These are phyloP conservation scores for Mortierella claussenii DNA, from an alignment of 192 early-diverging fungal species.

Conservation along the genomic window DNA sequence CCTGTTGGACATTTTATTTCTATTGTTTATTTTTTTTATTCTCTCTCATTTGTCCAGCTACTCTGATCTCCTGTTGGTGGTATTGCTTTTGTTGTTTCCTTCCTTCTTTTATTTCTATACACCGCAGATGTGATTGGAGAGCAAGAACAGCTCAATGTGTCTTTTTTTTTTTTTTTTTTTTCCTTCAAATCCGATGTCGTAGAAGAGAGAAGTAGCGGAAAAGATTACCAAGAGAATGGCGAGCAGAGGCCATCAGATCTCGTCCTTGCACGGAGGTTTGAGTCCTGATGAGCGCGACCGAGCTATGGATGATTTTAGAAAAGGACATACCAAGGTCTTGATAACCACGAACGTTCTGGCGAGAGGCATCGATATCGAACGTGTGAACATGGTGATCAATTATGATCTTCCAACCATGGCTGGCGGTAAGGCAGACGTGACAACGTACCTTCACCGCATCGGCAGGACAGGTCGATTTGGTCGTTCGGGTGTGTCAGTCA, in stretches of 20 bases:
- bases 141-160: not conserved
- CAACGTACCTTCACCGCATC: constrained; percentile 96
- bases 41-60: too few relatives aligned
- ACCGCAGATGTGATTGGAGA: too few relatives aligned
- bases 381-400: constrained; percentile 96
- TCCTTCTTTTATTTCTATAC: too few relatives aligned
- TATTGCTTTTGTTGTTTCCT: too few relatives aligned
- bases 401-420: constrained; percentile 87
- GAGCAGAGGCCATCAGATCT: constrained; percentile 65
- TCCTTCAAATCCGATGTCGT: not conserved
- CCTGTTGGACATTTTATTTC: too few relatives aligned
- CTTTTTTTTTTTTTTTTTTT: not conserved
- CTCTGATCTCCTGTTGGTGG: too few relatives aligned
- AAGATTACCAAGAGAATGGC: constrained; percentile 66
- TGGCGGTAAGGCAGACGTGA: constrained; percentile 71
- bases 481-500: constrained; percentile 91
- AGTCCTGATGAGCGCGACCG: constrained; percentile 75
- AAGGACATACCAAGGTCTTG: constrained; percentile 55
- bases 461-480: constrained; percentile 98
- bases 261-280: constrained; percentile 79
- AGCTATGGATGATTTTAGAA: constrained; percentile 72
- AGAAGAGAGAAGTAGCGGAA: constrained; percentile 50
- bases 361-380: constrained; percentile 91
- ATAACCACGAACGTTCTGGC: constrained; percentile 78
- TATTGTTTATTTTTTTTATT: too few relatives aligned